Conservation (phyloP, 129 eudicot species). For the Logfia minima region DNA sequence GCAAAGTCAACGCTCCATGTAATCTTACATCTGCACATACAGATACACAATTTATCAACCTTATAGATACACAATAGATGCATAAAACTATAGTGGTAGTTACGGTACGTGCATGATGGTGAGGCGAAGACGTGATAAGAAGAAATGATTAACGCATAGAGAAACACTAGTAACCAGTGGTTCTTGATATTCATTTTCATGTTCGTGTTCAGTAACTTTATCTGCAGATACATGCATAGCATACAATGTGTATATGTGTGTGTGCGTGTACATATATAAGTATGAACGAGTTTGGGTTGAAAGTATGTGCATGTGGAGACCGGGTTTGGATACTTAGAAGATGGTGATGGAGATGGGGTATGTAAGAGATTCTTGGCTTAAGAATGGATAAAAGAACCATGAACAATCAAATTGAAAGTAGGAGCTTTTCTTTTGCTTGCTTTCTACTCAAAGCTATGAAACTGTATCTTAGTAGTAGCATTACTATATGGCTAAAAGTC, state of each 20-base stretch:
- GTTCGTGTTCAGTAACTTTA: slow-evolving; percentile 19
- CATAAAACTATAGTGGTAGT: not conserved
- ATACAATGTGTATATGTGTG: not conserved
- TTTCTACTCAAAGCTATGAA: slow-evolving; percentile 44
- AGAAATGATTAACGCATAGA: slow-evolving; percentile 15
- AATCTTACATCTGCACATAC: slow-evolving; percentile 50
- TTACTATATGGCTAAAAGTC: slow-evolving; percentile 9
- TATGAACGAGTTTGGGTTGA: slow-evolving; percentile 18
- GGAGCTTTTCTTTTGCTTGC: slow-evolving; percentile 47
- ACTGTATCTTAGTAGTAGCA: slow-evolving; percentile 15
- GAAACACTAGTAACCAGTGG: slow-evolving; percentile 18
- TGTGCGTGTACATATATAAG: not conserved
- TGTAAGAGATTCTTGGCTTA: slow-evolving; percentile 52
- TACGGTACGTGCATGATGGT: slow-evolving; percentile 15
- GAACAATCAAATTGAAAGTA: slow-evolving; percentile 24
- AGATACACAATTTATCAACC: slow-evolving; percentile 13
- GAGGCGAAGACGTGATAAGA: slow-evolving; percentile 16
- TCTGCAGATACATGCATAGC: slow-evolving; percentile 5
- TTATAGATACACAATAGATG: not conserved
- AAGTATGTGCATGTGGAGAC: slow-evolving; percentile 31
- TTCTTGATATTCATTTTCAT: not conserved
- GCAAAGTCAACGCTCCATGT: slow-evolving; percentile 32
- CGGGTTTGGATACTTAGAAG: slow-evolving; percentile 20
- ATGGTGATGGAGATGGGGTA: slow-evolving; percentile 31
- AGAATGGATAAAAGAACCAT: slow-evolving; percentile 39